Conservation (phyloP, 1,284 basidiomycete species). For the Pseudozyma thailandica region DNA sequence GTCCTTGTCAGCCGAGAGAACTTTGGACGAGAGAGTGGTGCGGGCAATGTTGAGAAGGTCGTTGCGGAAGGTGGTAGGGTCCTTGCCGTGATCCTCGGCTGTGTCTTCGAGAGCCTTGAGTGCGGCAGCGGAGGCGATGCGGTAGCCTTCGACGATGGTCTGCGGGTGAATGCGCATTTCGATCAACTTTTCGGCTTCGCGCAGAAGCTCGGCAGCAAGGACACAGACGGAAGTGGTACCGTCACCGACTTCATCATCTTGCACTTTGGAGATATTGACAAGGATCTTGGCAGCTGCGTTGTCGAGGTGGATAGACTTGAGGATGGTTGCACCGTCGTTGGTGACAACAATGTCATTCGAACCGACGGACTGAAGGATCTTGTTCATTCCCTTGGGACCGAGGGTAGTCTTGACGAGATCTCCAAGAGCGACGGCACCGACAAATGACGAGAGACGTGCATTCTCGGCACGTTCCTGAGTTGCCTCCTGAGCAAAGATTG, state of each 20-base stretch:
- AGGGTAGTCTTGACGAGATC: constrained; percentile 98
- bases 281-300: constrained; percentile 99
- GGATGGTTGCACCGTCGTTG: constrained; percentile 98
- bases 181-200: constrained; percentile 96
- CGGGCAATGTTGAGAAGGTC: constrained; percentile 96
- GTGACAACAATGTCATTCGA: constrained; percentile 95
- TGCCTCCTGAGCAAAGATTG: constrained; percentile 72
- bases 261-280: constrained; percentile 99
- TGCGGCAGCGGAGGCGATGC: constrained; percentile 88
- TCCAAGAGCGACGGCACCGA: constrained; percentile 93
- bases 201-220: constrained; percentile 86
- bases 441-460: constrained; percentile 94
- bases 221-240: constrained; percentile 96
- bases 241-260: constrained; percentile 99
- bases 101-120: constrained; percentile 83
- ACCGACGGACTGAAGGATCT: constrained; percentile 90
- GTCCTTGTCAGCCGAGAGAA: constrained; percentile 94
- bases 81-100: constrained; percentile 81
- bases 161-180: constrained; percentile 92
- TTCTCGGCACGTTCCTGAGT: constrained; percentile 98
- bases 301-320: constrained; percentile 96
- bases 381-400: constrained; percentile 95
- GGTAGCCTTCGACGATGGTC: constrained; percentile 98
- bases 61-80: constrained; percentile 80
- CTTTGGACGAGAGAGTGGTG: constrained; percentile 96